phyloP scores from a whole-genome alignment of 176 grass and related monocot genomes.

The Dendrocalamus sinicus region DNA sequence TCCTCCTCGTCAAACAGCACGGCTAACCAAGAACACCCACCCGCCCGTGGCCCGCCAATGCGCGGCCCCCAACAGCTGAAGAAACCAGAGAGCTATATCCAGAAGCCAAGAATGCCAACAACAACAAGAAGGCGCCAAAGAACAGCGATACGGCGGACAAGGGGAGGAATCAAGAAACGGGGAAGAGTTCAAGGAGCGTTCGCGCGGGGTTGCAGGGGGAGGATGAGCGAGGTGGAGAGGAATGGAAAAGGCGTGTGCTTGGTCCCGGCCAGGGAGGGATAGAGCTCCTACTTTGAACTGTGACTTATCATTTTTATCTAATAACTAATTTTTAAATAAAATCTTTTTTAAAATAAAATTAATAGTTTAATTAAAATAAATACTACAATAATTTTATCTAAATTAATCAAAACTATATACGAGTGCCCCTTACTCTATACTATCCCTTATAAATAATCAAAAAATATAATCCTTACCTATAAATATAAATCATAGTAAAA shows the following conservation, averaged over 20 bases:
- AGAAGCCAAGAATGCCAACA: background rate
- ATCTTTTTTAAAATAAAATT: too few species aligned
- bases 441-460: too few species aligned
- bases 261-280: conserved; percentile 1
- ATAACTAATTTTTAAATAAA: too few species aligned
- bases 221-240: background rate
- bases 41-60: conserved; percentile 6
- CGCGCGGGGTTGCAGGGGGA: background rate
- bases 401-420: too few species aligned
- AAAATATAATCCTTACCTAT: too few species aligned
- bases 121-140: background rate
- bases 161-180: conserved; percentile 20
- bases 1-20: background rate
- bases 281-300: too few species aligned
- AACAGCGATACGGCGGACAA: background rate
- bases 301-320: too few species aligned
- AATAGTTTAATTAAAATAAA: too few species aligned
- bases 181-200: background rate
- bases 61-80: background rate
- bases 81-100: background rate
- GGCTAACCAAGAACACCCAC: background rate
- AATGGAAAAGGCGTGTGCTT: conserved; percentile 44
- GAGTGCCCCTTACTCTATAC: accelerated
- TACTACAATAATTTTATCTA: too few species aligned
- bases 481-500: too few species aligned